These are phyloP conservation scores for Penicillium goetzii DNA, from an alignment of 495 filamentous ascomycete genomes.

Conservation along the genomic window DNA sequence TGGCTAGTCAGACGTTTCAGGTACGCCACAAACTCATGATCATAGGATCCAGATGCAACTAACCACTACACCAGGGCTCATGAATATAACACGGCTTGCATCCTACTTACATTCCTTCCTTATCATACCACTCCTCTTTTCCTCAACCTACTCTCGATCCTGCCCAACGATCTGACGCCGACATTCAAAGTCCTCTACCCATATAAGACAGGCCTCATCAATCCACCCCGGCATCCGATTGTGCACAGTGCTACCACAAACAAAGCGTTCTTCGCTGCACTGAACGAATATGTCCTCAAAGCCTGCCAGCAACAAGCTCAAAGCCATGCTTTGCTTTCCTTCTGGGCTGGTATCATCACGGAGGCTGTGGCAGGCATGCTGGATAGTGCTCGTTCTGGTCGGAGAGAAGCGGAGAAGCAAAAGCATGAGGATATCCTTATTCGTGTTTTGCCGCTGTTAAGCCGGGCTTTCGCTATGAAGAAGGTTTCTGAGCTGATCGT, in stretches of 20 bases:
- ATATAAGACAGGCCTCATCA: constrained; percentile 73
- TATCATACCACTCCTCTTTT: constrained; percentile 86
- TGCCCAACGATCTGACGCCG: constrained; percentile 70
- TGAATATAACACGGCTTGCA: constrained; percentile 78
- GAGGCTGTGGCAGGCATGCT: constrained; percentile 82
- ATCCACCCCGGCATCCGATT: constrained; percentile 76
- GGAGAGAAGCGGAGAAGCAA: constrained; percentile 64
- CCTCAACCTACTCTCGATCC: constrained; percentile 75
- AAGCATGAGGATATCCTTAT: constrained; percentile 80
- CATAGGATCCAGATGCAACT: constrained; percentile 26
- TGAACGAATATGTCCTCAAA: constrained; percentile 76
- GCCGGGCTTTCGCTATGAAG: constrained; percentile 72
- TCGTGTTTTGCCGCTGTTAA: constrained; percentile 72
- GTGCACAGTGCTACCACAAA: constrained; percentile 79
- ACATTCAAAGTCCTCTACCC: constrained; percentile 85
- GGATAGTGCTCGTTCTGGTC: constrained; percentile 71
- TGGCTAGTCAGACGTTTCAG: constrained; percentile 92
- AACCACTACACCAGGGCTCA: constrained; percentile 66
- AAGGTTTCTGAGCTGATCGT: constrained; percentile 75
- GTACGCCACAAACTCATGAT: constrained; percentile 50
- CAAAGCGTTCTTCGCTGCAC: constrained; percentile 63
- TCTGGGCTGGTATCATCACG: constrained; percentile 83
- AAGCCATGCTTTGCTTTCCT: constrained; percentile 75
- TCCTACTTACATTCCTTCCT: constrained; percentile 88
- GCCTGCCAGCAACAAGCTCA: constrained; percentile 68